These are phyloP conservation scores for Dalechampia spathulata DNA, from an alignment of 441 rosid species.

Conservation along the genomic window DNA sequence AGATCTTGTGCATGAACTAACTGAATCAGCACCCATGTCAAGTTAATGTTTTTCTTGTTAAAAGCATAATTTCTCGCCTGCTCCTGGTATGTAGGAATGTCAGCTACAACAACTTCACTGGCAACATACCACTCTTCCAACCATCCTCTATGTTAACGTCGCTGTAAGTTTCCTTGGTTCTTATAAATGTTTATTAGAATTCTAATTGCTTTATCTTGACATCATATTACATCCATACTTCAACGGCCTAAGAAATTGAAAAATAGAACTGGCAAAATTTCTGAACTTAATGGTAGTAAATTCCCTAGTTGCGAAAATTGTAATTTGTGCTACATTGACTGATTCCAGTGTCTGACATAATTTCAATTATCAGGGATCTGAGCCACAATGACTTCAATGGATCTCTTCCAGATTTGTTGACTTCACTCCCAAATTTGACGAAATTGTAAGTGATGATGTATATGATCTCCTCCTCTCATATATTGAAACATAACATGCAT, in stretches of 20 bases:
- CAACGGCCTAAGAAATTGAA: background rate
- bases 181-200: background rate
- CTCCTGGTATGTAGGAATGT: slow-evolving; percentile 35
- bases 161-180: slow-evolving; percentile 40
- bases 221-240: background rate
- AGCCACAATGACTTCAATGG: slow-evolving; percentile 43
- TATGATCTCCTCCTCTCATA: background rate
- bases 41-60: background rate
- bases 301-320: background rate
- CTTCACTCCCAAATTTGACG: slow-evolving; percentile 31
- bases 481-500: background rate
- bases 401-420: slow-evolving; percentile 29
- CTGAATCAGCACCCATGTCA: background rate
- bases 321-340: background rate
- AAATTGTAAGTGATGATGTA: slow-evolving; percentile 34
- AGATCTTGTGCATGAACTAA: background rate
- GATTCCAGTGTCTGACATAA: slow-evolving; percentile 1
- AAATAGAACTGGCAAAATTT: background rate
- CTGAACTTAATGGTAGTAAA: background rate
- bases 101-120: slow-evolving; percentile 46
- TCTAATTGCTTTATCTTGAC: background rate
- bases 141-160: slow-evolving; percentile 36
- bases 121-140: slow-evolving; percentile 37
- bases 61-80: background rate
- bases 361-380: slow-evolving; percentile 44